phyloP scores from a whole-genome alignment of 148 eudicot species.

The Mesembryanthemum crystallinum region DNA sequence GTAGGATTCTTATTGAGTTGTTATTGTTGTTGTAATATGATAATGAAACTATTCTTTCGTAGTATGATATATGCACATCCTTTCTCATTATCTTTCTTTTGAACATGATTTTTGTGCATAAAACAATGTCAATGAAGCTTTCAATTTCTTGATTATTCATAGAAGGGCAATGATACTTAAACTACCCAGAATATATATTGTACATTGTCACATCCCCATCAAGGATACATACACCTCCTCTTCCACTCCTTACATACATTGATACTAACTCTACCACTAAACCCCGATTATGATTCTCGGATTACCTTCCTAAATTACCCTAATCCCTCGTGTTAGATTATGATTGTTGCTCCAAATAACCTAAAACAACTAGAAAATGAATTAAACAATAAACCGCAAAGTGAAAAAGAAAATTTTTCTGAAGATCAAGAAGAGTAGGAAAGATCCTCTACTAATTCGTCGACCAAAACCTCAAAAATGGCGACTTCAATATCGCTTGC shows the following conservation, averaged over 20 bases:
- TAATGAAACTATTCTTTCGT: too few relatives aligned
- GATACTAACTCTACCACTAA: conserved; percentile 22
- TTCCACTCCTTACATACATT: conserved; percentile 24
- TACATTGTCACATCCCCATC: conserved; percentile 12
- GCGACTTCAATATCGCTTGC: conserved; percentile 56
- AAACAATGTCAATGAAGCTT: background rate
- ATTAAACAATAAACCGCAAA: conserved; percentile 23
- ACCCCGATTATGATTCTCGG: conserved; percentile 19
- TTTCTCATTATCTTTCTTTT: background rate
- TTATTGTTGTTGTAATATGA: too few relatives aligned
- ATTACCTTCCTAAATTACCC: conserved; percentile 18
- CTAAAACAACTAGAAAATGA: conserved; percentile 13
- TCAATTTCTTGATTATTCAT: background rate
- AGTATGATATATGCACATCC: too few relatives aligned
- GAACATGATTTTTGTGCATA: background rate
- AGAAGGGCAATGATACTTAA: conserved; percentile 12
- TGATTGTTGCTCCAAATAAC: conserved; percentile 11
- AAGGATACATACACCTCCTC: conserved; percentile 5
- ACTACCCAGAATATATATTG: conserved; percentile 23
- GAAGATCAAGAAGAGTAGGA: conserved; percentile 13
- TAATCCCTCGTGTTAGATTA: conserved; percentile 24
- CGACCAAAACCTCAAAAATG: conserved; percentile 48
- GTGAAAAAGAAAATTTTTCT: background rate
- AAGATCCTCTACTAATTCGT: conserved; percentile 58
- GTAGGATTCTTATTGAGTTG: too few relatives aligned